Conservation (phyloP, 495 filamentous ascomycete genomes). For the Parachaetomium inaequale region DNA sequence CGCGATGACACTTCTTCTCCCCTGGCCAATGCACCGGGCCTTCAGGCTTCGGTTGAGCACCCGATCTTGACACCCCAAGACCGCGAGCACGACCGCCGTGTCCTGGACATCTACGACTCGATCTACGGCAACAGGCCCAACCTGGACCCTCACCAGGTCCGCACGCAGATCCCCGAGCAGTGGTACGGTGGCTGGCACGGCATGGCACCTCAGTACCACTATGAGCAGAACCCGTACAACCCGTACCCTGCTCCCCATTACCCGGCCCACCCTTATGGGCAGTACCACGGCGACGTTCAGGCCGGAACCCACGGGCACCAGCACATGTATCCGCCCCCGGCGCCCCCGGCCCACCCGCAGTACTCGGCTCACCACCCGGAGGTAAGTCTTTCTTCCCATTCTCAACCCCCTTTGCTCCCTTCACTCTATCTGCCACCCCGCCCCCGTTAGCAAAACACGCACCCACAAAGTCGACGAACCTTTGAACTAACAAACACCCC, state of each 20-base stretch:
- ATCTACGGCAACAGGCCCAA: constrained; percentile 1
- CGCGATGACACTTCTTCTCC: background rate
- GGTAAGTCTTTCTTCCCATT: background rate
- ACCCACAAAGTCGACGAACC: no score
- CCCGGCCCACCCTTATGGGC: background rate
- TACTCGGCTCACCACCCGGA: background rate
- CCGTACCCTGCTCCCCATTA: background rate
- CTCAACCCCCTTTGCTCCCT: background rate
- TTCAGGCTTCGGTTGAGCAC: background rate
- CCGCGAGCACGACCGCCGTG: background rate
- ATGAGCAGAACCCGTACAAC: background rate
- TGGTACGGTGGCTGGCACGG: background rate
- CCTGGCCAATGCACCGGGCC: no score
- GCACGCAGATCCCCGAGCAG: constrained; percentile 8
- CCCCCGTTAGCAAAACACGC: no score
- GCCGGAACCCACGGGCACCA: background rate
- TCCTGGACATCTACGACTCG: constrained; percentile 2
- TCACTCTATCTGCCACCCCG: background rate
- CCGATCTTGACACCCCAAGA: background rate
- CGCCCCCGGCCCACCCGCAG: constrained; percentile 2
- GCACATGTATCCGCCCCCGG: background rate
- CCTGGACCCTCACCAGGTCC: background rate
- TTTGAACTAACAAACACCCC: background rate
- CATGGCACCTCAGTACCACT: background rate
- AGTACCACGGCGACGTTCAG: background rate